phyloP scores from a whole-genome alignment of 202 grass and related monocot genomes.

The Bolboschoenoplectus hybrid region DNA sequence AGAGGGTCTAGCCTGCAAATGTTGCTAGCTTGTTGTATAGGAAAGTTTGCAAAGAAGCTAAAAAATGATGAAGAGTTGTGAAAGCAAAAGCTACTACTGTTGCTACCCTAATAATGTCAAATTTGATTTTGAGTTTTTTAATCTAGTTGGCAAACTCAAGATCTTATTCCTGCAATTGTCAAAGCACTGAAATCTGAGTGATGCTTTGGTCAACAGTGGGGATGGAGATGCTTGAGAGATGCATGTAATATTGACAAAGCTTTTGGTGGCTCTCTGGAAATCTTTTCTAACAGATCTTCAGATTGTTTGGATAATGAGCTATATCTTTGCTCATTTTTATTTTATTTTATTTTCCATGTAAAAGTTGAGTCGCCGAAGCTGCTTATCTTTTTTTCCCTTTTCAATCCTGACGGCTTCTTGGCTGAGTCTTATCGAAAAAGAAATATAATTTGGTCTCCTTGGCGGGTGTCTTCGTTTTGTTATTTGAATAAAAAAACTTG shows the following conservation, averaged over 20 bases:
- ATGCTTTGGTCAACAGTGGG: conserved; percentile 5
- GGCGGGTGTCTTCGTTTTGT: no score
- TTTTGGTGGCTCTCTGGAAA: conserved; percentile 12
- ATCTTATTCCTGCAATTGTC: conserved; percentile 6
- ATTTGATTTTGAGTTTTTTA: conserved; percentile 1
- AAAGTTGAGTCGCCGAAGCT: neutral
- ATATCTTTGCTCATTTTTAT: no score
- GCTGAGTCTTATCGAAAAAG: neutral
- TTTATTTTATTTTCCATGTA: neutral
- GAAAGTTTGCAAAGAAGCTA: conserved; percentile 41
- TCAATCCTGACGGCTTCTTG: neutral
- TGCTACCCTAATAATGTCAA: conserved; percentile 25
- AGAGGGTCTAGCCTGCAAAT: conserved; percentile 40
- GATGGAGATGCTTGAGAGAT: neutral
- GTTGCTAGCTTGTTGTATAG: conserved; percentile 42
- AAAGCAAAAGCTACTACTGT: conserved; percentile 37
- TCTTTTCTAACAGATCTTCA: neutral
- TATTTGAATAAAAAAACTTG: no score
- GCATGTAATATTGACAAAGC: neutral
- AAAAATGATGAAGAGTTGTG: conserved; percentile 42
- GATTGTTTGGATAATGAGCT: neutral
- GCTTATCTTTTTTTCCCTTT: neutral
- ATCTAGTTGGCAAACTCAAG: neutral
- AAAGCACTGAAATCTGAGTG: conserved; percentile 1
- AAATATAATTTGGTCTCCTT: neutral